Base-by-base conservation (phyloP, 2,329 filamentous ascomycete species). In the Fusarium sarcochroum region DNA sequence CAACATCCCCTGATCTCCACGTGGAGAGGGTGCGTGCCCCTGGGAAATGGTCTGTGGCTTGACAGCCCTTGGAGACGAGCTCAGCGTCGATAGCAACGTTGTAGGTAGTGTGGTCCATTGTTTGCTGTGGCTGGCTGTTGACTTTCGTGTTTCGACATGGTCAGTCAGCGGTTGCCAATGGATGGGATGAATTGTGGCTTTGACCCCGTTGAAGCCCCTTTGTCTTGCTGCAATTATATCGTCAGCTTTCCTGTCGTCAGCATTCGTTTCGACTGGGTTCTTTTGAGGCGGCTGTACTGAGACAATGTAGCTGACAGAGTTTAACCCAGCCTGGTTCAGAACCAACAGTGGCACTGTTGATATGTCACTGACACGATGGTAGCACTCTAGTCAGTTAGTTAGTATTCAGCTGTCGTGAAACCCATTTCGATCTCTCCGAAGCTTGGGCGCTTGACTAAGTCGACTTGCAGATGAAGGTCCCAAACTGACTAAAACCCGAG, bases 1-100 rank as follows among this genome's bases (percentile, higher is more conserved):
- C 46, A 32, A 44, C 21, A 23, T 52, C 66, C 66, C 66, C 58
- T 66, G 66, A 50, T 37, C 46, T 63, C 66, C 66, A 69, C 66
- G 66, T 69, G 66, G 66, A 42, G 25, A 38, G 35, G 32, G 46
- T 64, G 44, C 51, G 49, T 53, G 48, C 48, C 66, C 66, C 52
- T 67, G 66, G 30, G 27, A 13, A 25, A n/a, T 63, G 21, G 20
- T 20, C 23, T 58, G 66, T 69, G 66, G 66, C 66, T 69, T 69
- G 66, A 67, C 37, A 66, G 37, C 42, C 58, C 37, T 27, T 50
- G 63, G 45, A 46, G 15, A 57, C 20, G 51, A 54, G 48, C 30
- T 15, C 44, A 23, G 25, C 23, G 38, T 45, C 37, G 51, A 54
- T 23, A 30, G 32, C 47, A 38, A 41, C 20, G 27, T 41, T 63